Conservation (phyloP, 352 stramenopile species). For the Aphanomyces cochlioides region DNA sequence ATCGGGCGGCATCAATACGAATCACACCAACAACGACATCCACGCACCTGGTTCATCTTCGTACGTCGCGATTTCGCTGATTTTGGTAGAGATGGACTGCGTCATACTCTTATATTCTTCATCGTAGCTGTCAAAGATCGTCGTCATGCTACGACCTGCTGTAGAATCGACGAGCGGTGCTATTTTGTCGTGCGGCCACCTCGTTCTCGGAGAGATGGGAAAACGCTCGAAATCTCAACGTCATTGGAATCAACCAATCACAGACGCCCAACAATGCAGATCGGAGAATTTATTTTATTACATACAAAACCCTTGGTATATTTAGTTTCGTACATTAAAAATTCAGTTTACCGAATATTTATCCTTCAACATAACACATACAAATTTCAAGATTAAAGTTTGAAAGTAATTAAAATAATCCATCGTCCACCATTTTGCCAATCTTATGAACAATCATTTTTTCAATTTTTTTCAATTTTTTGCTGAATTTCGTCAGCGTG, state of each 20-base stretch:
- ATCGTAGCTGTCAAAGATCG: constrained; percentile 86
- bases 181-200: not conserved
- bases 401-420: too few species aligned
- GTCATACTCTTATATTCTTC: constrained; percentile 82
- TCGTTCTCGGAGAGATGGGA: constrained; percentile 15
- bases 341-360: not conserved
- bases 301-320: constrained; percentile 7
- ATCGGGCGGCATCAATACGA: not conserved
- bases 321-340: constrained; percentile 9
- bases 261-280: not conserved
- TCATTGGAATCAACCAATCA: constrained; percentile 16
- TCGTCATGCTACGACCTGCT: constrained; percentile 55
- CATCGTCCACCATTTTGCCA: too few species aligned
- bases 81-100: constrained; percentile 85
- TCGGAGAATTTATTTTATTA: not conserved
- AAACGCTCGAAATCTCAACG: constrained; percentile 29
- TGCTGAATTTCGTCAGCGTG: too few species aligned
- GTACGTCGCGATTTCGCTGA: constrained; percentile 83
- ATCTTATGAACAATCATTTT: not conserved
- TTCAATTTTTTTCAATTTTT: too few species aligned
- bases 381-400: not conserved
- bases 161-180: not conserved
- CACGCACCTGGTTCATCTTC: constrained; percentile 69
- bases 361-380: not conserved
- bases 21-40: not conserved